These are phyloP conservation scores for Clonostachys rhizophaga DNA, from an alignment of 2,329 filamentous ascomycete species.

Conservation along the genomic window DNA sequence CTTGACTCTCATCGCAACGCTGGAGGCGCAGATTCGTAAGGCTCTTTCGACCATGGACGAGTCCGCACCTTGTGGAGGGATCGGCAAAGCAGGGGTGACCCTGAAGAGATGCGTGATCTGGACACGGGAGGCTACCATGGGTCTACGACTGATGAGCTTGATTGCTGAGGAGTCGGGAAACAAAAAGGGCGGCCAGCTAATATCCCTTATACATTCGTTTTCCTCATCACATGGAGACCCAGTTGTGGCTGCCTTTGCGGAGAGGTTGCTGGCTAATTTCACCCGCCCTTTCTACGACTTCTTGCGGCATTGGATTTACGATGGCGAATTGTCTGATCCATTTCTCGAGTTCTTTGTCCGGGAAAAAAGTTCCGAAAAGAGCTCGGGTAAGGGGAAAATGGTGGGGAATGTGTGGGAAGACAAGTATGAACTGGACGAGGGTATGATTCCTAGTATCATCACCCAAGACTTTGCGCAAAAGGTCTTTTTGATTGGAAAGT, in stretches of 20 bases:
- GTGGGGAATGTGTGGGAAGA: conserved; percentile 96
- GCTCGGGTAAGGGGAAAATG: conserved; percentile 49
- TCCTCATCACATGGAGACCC: conserved; percentile 93
- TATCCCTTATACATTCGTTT: conserved; percentile 89
- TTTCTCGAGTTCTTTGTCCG: conserved; percentile 94
- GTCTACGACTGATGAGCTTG: conserved; percentile 83
- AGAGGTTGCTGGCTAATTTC: conserved; percentile 79
- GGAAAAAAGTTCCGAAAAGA: conserved; percentile 59
- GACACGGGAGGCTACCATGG: conserved; percentile 97
- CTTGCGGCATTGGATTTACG: conserved; percentile 94
- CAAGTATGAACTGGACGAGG: conserved; percentile 82
- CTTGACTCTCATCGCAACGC: conserved; percentile 80
- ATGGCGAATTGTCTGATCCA: conserved; percentile 95
- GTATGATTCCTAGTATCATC: conserved; percentile 91
- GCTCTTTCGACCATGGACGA: conserved; percentile 73
- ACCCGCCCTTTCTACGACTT: conserved; percentile 97
- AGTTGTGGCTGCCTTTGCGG: conserved; percentile 88
- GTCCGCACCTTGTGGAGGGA: conserved; percentile 59
- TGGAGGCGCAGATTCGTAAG: conserved; percentile 87
- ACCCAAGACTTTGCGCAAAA: conserved; percentile 92
- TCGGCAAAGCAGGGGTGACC: conserved; percentile 86
- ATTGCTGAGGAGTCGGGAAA: conserved; percentile 88
- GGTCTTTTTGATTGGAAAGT: conserved; percentile 96
- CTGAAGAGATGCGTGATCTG: conserved; percentile 94
- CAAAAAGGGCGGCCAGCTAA: conserved; percentile 82